Conservation (phyloP, 441 rosid genomes). For the Adansonia madagascariensis region DNA sequence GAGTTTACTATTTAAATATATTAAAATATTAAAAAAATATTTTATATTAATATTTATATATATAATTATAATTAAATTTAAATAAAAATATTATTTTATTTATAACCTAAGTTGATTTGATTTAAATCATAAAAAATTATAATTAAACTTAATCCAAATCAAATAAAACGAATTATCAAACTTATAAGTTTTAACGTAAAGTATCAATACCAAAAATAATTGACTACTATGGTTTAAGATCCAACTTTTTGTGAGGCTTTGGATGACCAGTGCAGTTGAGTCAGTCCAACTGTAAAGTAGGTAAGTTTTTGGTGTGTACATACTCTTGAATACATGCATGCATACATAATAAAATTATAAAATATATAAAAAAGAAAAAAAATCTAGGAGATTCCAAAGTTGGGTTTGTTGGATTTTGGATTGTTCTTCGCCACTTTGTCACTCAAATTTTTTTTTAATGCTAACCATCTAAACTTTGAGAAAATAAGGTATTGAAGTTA, state of each 20-base stretch:
- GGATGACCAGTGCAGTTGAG: neutral
- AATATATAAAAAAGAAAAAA: neutral
- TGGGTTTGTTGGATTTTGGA: constrained; percentile 17
- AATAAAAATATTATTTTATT: no score
- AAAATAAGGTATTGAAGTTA: neutral
- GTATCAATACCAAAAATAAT: no score
- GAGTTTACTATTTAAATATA: no score
- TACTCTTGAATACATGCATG: neutral
- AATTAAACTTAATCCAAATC: no score
- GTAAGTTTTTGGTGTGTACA: constrained; percentile 2
- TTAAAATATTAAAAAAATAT: no score
- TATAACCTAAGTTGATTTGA: no score
- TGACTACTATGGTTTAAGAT: no score
- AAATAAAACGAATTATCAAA: no score
- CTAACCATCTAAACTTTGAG: neutral
- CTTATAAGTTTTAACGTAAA: no score
- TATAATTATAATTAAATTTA: no score
- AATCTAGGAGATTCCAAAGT: neutral
- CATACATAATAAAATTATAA: neutral
- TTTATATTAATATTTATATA: no score
- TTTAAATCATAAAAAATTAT: no score
- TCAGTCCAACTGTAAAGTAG: neutral
- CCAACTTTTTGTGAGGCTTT: neutral
- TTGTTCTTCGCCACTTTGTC: neutral
- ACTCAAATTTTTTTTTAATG: neutral